Evolutionary conservation across 2,329 filamentous ascomycete genomes (phyloP), one percentile per base, ranked within the genome.

Genomic region (Meredithiella fracta): DNA sequence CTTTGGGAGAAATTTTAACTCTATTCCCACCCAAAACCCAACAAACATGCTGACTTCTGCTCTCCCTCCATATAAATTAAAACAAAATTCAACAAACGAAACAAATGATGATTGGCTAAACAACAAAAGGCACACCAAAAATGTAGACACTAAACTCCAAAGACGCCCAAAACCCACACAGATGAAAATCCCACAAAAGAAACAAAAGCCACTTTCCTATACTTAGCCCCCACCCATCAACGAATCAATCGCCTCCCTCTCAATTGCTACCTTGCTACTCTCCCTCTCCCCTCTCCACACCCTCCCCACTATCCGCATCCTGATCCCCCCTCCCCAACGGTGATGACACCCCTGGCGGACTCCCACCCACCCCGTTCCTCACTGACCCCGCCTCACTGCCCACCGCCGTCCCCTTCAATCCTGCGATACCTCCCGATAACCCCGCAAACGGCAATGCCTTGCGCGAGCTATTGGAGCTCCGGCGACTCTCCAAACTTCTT

Each of bases 401-500:
- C 25, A 76, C 63, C 38, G 74, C 74, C 55, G 73, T 78, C 54
- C 73, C 74, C 64, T 74, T 76, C 37, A 71, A 62, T 53, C 70
- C 58, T 3, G 71, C 68, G 17, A 67, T 65, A 8, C 68, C 68
- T 3, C 70, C 67, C n/a, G 68, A 66, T 14, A 68, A 68, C 3
- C 71, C 67, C 38, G 71, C 69, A 60, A 79, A 74, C 1, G 78
- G 79, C 8, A 81, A 67, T 37, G 85, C 83, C 66, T 88, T 90
- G 68, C 85, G 90, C 58, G 86, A 94, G 55, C 78, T 84, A 14
- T 85, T 86, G 68, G 90, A 96, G 66, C 87, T 94, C 47, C 91
- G 83, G 54, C 91, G 82, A 68, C 86, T 94, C 67, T 96, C 90
- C 25, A 97, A 77, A 66, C 87, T 95, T 70, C 87, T 94, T 58